A percentile compares a stretch with the other conserved stretches of the same genome.
phyloP scores from a whole-genome alignment of 495 filamentous ascomycete genomes.

The Saxispiralis lemnorum region DNA sequence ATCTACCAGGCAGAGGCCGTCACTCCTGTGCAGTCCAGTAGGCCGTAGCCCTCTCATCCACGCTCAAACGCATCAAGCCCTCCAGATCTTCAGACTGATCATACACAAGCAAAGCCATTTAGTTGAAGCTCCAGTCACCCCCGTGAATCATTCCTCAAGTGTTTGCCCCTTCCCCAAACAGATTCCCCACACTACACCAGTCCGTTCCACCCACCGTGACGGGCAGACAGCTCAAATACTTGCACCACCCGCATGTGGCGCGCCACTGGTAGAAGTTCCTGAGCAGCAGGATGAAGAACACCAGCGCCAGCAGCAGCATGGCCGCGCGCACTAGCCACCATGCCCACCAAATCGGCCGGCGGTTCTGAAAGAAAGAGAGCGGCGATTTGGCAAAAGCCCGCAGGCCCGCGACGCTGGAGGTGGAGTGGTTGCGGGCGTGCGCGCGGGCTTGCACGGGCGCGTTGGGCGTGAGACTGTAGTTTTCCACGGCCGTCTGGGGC shows the following conservation, averaged over 20 bases:
- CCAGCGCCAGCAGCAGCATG: conserved; percentile 56
- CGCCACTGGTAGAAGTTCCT: conserved; percentile 75
- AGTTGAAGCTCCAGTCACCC: too few relatives aligned
- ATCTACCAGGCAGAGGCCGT: too few relatives aligned
- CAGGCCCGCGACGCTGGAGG: conserved; percentile 18
- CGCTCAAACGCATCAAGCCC: too few relatives aligned
- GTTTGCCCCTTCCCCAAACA: neutral
- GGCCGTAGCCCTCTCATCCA: too few relatives aligned
- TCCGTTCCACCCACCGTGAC: conserved; percentile 12
- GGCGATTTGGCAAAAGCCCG: conserved; percentile 49
- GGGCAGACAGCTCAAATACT: conserved; percentile 68
- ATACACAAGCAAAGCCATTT: too few relatives aligned
- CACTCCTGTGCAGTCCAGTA: too few relatives aligned
- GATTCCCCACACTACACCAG: conserved; percentile 20
- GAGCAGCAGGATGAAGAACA: conserved; percentile 69
- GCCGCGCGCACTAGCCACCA: conserved; percentile 85
- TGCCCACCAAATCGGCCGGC: conserved; percentile 86
- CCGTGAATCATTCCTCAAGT: too few relatives aligned
- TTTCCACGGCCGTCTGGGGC: conserved; percentile 24
- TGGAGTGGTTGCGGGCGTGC: neutral
- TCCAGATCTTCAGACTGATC: too few relatives aligned
- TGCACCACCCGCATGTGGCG: conserved; percentile 71
- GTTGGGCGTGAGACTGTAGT: conserved; percentile 29
- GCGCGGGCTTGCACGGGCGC: neutral
- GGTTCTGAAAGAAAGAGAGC: conserved; percentile 70